A percentile compares a stretch with the other conserved stretches of the same genome.
phyloP scores from a whole-genome alignment of 2,329 filamentous ascomycete species.

The Nannizziopsis arthrosporioides region DNA sequence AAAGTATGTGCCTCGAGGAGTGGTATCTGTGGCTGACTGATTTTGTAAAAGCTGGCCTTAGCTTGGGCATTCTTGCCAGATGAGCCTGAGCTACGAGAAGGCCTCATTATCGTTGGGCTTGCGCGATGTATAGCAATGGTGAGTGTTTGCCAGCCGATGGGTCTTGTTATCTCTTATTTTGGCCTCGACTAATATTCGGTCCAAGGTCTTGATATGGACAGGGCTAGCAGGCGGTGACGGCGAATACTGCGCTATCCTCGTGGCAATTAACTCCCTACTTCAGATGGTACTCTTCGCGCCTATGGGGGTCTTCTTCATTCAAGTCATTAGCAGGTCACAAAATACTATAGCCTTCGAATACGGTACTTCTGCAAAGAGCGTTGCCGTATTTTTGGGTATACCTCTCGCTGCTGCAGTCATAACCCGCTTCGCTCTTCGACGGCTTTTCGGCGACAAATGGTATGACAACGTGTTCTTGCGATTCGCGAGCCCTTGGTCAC shows the following conservation, averaged over 20 bases:
- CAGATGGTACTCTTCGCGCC: constrained; percentile 65
- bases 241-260: constrained; percentile 74
- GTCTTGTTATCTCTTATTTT: not conserved
- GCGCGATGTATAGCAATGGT: constrained; percentile 86
- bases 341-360: constrained; percentile 45
- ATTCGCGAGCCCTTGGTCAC: constrained; percentile 58
- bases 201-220: constrained; percentile 60
- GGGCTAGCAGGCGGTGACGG: constrained; percentile 61
- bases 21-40: not conserved
- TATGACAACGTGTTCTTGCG: constrained; percentile 62
- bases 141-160: constrained; percentile 15
- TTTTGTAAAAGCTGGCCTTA: constrained; percentile 35
- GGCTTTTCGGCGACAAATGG: constrained; percentile 43
- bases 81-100: constrained; percentile 43
- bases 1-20: not conserved
- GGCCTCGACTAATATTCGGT: constrained; percentile 16
- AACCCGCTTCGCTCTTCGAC: constrained; percentile 54
- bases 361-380: constrained; percentile 60
- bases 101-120: constrained; percentile 70
- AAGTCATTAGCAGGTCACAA: constrained; percentile 48
- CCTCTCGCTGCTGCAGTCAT: constrained; percentile 69
- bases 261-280: constrained; percentile 62
- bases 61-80: constrained; percentile 45
- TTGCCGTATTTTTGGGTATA: constrained; percentile 75
- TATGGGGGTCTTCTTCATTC: constrained; percentile 56